Conservation (phyloP, 2,329 filamentous ascomycete species). For the Beauveria varroae region DNA sequence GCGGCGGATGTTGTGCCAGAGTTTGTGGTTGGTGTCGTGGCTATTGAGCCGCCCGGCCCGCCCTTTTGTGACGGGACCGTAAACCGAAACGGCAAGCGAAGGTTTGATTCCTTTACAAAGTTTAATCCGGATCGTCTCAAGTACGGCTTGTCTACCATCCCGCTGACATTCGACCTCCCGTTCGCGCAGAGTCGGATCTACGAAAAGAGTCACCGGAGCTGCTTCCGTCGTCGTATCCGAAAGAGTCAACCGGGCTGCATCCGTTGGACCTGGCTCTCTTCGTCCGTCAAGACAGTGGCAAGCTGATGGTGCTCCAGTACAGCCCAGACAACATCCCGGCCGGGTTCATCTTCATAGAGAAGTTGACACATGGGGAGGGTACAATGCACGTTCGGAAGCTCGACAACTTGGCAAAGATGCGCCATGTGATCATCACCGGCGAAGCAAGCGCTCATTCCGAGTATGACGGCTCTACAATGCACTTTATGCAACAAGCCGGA, state of each 20-base stretch:
- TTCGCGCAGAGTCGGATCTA: not conserved
- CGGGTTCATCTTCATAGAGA: not conserved
- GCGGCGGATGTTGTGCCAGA: conserved; percentile 41
- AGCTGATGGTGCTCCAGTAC: not conserved
- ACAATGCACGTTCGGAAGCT: conserved; percentile 28
- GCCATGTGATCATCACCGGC: conserved; percentile 41
- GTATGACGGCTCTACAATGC: conserved; percentile 48
- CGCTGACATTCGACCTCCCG: conserved; percentile 32
- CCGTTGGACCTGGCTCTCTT: conserved; percentile 5
- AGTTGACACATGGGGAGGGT: not conserved
- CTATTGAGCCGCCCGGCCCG: conserved; percentile 46
- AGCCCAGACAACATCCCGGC: not conserved
- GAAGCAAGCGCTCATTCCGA: conserved; percentile 46
- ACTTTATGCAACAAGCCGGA: conserved; percentile 46
- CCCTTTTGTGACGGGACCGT: conserved; percentile 31
- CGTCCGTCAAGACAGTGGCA: not conserved
- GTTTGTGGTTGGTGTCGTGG: conserved; percentile 40
- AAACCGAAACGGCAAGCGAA: not conserved
- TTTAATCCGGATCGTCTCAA: conserved; percentile 23
- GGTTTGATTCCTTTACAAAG: conserved; percentile 17
- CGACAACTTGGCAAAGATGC: conserved; percentile 38
- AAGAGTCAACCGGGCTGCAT: not conserved
- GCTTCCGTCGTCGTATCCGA: not conserved
- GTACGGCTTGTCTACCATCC: conserved; percentile 35
- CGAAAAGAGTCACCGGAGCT: not conserved